Evolutionary conservation across 768 basidiomycete genomes (phyloP).

Genomic region (Tylopilus subfusipes): DNA sequence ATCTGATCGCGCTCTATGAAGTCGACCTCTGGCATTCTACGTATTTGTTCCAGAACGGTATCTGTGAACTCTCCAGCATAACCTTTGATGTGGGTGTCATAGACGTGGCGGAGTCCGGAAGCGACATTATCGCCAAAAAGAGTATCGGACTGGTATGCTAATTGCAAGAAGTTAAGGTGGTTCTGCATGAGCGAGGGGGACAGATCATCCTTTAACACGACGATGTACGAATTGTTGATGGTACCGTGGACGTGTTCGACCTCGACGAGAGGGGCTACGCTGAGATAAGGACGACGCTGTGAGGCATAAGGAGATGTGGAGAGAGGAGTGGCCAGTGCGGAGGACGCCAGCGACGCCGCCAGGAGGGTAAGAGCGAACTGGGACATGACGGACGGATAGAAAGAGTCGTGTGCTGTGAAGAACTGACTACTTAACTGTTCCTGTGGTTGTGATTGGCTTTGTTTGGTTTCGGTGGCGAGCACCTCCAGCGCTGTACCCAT

Average conservation of each 20-base stretch:
- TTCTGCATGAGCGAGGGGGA: constrained; percentile 56
- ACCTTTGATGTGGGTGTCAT: constrained; percentile 67
- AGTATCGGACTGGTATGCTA: constrained; percentile 53
- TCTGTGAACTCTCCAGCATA: constrained; percentile 81
- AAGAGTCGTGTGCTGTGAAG: constrained; percentile 3
- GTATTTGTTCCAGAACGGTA: constrained; percentile 67
- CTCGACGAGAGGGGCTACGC: constrained; percentile 58
- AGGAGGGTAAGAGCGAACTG: constrained; percentile 33
- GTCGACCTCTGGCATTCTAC: constrained; percentile 83
- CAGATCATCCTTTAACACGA: constrained; percentile 76
- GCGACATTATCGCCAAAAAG: constrained; percentile 42
- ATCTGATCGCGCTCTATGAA: constrained; percentile 94
- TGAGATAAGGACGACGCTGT: constrained; percentile 42
- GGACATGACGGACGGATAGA: constrained; percentile 32
- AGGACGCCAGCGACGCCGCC: constrained; percentile 37
- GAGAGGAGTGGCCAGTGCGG: constrained; percentile 39
- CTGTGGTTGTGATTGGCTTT: constrained; percentile 20
- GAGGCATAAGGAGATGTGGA: constrained; percentile 39
- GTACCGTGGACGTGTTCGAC: constrained; percentile 63
- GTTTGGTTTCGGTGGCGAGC: constrained; percentile 29
- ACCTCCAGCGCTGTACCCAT: background rate
- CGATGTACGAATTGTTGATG: constrained; percentile 91
- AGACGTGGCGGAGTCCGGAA: constrained; percentile 70
- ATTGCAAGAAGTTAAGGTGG: constrained; percentile 76
- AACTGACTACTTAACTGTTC: constrained; percentile 25